Conservation (phyloP, 2,329 filamentous ascomycete species). For the Xylariaceae sp. region DNA sequence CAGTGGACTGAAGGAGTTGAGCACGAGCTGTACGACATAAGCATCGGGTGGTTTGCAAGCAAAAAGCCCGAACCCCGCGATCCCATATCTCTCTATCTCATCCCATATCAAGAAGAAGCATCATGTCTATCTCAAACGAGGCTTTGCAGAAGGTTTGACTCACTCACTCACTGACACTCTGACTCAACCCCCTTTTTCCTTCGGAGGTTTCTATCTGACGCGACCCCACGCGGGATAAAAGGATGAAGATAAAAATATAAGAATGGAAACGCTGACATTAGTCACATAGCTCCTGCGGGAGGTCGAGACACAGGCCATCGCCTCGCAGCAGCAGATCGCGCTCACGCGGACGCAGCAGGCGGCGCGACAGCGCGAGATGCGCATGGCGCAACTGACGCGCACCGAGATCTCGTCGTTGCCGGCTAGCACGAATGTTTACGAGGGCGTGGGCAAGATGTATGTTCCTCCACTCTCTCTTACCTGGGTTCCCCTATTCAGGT, state of each 20-base stretch:
- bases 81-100: no score
- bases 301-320: slow-evolving; percentile 83
- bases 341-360: slow-evolving; percentile 80
- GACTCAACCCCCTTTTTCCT: background rate
- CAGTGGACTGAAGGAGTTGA: no score
- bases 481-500: slow-evolving; percentile 3
- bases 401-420: slow-evolving; percentile 77
- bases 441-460: slow-evolving; percentile 96
- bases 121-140: slow-evolving; percentile 90
- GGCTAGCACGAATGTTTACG: slow-evolving; percentile 74
- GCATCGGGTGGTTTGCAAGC: no score
- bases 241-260: no score
- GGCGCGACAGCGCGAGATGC: slow-evolving; percentile 80
- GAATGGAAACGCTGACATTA: no score
- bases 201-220: background rate
- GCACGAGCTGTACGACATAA: no score
- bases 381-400: slow-evolving; percentile 80
- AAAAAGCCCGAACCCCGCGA: no score
- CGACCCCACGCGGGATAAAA: no score
- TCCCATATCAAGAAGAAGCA: background rate
- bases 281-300: slow-evolving; percentile 72
- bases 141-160: slow-evolving; percentile 83
- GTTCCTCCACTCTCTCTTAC: slow-evolving; percentile 29
- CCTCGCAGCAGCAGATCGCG: slow-evolving; percentile 86
- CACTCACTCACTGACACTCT: background rate